Evolutionary conservation across 139 green algal genomes (phyloP).

Genomic region (Tetradesmus obliquus): DNA sequence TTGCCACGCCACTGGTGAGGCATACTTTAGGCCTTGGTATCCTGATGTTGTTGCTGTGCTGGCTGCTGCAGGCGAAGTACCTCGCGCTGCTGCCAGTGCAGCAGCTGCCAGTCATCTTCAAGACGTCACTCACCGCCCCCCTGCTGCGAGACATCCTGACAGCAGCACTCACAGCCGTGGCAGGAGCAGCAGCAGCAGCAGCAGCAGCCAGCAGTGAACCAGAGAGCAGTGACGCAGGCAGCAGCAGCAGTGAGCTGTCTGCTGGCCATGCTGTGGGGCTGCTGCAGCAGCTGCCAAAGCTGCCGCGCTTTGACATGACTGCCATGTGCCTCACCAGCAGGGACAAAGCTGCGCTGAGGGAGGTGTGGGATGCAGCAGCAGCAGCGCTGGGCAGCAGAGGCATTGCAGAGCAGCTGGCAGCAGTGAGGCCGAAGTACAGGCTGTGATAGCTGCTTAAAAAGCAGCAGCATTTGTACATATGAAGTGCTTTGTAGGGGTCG

Average conservation of each 20-base stretch:
- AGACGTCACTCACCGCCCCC: conserved; percentile 64
- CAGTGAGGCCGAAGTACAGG: conserved; percentile 42
- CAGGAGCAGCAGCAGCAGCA: conserved; percentile 13
- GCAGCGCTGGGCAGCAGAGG: not conserved
- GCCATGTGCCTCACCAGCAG: conserved; percentile 51
- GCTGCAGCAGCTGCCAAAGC: conserved; percentile 46
- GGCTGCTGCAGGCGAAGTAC: conserved; percentile 53
- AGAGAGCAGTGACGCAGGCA: not conserved
- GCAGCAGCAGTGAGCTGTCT: not conserved
- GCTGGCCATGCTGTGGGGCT: conserved; percentile 40
- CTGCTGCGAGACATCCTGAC: conserved; percentile 25
- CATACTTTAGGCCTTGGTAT: too few relatives aligned
- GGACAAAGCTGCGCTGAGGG: conserved; percentile 49
- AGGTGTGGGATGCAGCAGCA: conserved; percentile 48
- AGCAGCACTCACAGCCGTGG: conserved; percentile 20
- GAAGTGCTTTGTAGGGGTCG: too few relatives aligned
- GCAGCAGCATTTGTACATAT: not conserved
- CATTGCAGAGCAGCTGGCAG: not conserved
- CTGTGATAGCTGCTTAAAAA: not conserved
- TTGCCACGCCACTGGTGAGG: too few relatives aligned
- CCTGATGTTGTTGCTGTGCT: too few relatives aligned
- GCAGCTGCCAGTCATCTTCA: conserved; percentile 72
- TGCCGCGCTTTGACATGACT: conserved; percentile 62
- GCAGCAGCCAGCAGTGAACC: not conserved
- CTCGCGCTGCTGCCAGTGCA: conserved; percentile 60